A percentile compares a stretch with the other conserved stretches of the same genome.
phyloP scores from a whole-genome alignment of 1,139 yeast species.

The Debaryomyces sp. region DNA sequence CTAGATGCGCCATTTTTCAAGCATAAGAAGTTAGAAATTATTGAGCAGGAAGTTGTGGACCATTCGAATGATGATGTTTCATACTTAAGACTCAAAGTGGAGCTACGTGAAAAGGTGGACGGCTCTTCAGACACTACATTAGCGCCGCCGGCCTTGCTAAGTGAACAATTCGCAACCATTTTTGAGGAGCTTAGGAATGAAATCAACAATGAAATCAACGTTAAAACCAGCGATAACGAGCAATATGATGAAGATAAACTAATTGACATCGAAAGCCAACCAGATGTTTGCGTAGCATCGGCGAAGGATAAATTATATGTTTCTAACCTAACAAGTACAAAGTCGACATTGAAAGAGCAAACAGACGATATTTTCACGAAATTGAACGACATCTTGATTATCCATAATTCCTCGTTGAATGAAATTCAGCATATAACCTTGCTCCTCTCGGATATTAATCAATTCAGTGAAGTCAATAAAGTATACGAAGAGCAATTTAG shows the following conservation, averaged over 20 bases:
- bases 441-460: constrained; percentile 62
- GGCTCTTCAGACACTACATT: constrained; percentile 18
- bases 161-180: constrained; percentile 48
- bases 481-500: constrained; percentile 60
- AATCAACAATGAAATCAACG: not conserved
- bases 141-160: constrained; percentile 49
- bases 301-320: constrained; percentile 43
- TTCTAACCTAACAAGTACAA: constrained; percentile 49
- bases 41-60: constrained; percentile 41
- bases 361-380: constrained; percentile 48
- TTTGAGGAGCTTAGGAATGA: constrained; percentile 9
- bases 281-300: constrained; percentile 24
- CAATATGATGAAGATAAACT: not conserved
- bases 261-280: constrained; percentile 37
- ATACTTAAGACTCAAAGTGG: constrained; percentile 55
- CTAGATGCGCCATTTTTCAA: constrained; percentile 85
- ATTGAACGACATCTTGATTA: constrained; percentile 33
- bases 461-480: constrained; percentile 61
- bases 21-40: constrained; percentile 50
- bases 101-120: constrained; percentile 20
- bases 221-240: not conserved
- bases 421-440: constrained; percentile 61
- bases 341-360: constrained; percentile 43
- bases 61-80: constrained; percentile 65
- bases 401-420: constrained; percentile 32